Conservation (phyloP, 768 basidiomycete species). For the Lentinula raphanica region DNA sequence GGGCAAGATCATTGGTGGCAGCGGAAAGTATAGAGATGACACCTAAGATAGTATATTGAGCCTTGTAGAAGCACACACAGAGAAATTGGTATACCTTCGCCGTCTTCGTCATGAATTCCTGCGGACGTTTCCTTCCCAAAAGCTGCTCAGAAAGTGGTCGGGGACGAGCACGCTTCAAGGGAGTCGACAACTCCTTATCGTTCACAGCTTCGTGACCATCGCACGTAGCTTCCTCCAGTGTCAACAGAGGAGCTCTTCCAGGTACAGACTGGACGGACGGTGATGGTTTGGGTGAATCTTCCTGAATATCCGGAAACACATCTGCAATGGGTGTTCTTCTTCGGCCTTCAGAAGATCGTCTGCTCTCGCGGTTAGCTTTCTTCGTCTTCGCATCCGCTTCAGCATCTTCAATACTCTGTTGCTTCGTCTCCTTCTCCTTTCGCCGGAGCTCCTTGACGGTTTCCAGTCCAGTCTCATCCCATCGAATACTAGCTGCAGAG, state of each 20-base stretch:
- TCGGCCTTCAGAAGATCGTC: constrained; percentile 42
- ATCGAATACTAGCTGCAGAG: constrained; percentile 40
- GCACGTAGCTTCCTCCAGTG: constrained; percentile 46
- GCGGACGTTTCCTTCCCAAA: constrained; percentile 42
- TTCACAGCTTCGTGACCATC: constrained; percentile 40
- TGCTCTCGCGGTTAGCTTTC: constrained; percentile 26
- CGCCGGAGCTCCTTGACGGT: constrained; percentile 44
- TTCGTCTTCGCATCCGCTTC: constrained; percentile 30
- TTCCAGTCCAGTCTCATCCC: constrained; percentile 46
- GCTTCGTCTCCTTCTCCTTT: constrained; percentile 29
- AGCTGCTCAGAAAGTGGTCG: constrained; percentile 66
- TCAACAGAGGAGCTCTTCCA: constrained; percentile 24
- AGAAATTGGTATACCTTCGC: constrained; percentile 44
- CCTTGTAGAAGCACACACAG: constrained; percentile 1
- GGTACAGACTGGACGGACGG: neutral
- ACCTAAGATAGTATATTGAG: constrained; percentile 27
- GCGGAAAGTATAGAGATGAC: constrained; percentile 70
- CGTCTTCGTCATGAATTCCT: constrained; percentile 49
- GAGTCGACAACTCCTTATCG: constrained; percentile 25
- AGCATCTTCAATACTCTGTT: constrained; percentile 22
- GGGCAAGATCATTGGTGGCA: constrained; percentile 74
- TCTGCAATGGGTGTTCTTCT: constrained; percentile 50
- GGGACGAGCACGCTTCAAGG: constrained; percentile 35
- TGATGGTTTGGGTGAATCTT: constrained; percentile 12
- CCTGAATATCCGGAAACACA: constrained; percentile 49